A percentile compares a stretch with the other conserved stretches of the same genome.
These are phyloP conservation scores for Rhododendron mucronatum DNA, from an alignment of 148 eudicot species.

Conservation along the genomic window DNA sequence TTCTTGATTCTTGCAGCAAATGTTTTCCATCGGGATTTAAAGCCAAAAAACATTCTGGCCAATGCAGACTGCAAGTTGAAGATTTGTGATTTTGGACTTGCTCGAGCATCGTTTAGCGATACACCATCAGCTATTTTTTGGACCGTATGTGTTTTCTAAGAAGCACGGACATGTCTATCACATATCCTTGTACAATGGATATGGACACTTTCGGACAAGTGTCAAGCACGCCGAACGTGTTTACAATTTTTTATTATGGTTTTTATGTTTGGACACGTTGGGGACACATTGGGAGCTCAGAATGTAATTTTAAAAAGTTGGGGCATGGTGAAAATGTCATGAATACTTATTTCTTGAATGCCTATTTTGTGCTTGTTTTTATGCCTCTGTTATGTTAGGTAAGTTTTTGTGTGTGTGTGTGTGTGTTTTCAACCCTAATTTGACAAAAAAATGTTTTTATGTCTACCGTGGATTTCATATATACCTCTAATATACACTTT, in stretches of 20 bases:
- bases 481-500: not conserved
- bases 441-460: not conserved
- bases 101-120: conserved; percentile 52
- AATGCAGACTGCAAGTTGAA: conserved; percentile 65
- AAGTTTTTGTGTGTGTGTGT: not conserved
- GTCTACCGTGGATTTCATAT: not conserved
- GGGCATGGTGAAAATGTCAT: not conserved
- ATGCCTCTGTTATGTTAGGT: not conserved
- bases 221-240: not conserved
- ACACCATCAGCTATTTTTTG: conserved; percentile 56
- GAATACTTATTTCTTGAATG: not conserved
- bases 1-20: conserved; percentile 33
- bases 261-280: not conserved
- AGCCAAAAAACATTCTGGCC: conserved; percentile 58
- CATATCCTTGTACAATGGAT: not conserved
- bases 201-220: not conserved
- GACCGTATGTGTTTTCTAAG: conserved; percentile 41
- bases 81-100: conserved; percentile 64
- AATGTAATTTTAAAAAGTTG: not conserved
- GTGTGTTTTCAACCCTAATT: not conserved
- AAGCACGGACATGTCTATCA: not conserved
- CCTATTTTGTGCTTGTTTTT: not conserved
- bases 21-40: conserved; percentile 53
- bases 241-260: not conserved
- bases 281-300: not conserved